Evolutionary conservation across 2,329 filamentous ascomycete species (phyloP).

Genomic region (Pyrenochaeta sp.): DNA sequence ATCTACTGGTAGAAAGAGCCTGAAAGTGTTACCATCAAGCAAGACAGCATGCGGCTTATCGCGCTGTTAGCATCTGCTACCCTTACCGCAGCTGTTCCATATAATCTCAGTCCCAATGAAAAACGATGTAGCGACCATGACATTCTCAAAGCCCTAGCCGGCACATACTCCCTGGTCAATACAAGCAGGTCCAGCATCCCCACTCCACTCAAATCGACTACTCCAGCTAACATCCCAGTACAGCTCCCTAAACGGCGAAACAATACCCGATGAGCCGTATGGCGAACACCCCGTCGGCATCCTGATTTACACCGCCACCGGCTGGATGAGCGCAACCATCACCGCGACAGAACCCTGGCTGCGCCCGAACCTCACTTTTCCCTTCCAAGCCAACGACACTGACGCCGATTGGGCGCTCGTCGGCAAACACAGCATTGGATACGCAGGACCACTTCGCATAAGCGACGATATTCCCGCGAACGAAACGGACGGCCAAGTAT

Average conservation of each 20-base stretch:
- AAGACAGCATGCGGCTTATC: constrained; percentile 1
- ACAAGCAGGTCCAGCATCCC: constrained; percentile 22
- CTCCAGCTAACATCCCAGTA: not conserved
- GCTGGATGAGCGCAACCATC: constrained; percentile 41
- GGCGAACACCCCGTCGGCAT: constrained; percentile 33
- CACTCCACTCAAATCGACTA: too few species aligned
- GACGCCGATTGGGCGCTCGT: constrained; percentile 41
- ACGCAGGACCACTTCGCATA: constrained; percentile 33
- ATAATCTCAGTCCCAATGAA: not conserved
- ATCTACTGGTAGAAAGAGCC: not conserved
- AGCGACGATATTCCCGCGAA: constrained; percentile 25
- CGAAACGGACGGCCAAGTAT: constrained; percentile 30
- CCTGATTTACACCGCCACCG: constrained; percentile 34
- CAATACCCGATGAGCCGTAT: constrained; percentile 33
- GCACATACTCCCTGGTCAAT: constrained; percentile 37
- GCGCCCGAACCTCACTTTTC: constrained; percentile 34
- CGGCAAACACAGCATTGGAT: constrained; percentile 39
- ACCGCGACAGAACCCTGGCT: constrained; percentile 32
- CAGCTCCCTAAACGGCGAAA: constrained; percentile 25
- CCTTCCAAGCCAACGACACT: constrained; percentile 25
- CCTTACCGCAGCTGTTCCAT: constrained; percentile 11
- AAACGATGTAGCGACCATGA: constrained; percentile 4
- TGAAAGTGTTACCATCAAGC: not conserved
- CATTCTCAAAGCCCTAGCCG: constrained; percentile 31
- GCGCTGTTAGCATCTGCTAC: constrained; percentile 6